phyloP scores from a whole-genome alignment of 305 asterid species.

The Fraxinus ornus region DNA sequence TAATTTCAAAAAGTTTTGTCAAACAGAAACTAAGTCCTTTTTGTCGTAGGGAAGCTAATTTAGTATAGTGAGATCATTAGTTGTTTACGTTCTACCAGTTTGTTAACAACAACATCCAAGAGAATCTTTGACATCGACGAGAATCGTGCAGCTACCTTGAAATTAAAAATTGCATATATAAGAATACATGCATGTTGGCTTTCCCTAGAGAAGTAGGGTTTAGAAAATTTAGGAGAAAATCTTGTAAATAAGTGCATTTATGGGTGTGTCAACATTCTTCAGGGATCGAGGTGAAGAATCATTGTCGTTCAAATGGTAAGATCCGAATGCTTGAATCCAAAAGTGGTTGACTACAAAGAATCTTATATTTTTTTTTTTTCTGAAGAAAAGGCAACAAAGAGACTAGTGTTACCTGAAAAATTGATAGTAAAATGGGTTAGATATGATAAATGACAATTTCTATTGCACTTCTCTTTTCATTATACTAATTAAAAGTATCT shows the following conservation, averaged over 20 bases:
- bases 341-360: slow-evolving; percentile 39
- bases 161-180: background rate
- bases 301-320: slow-evolving; percentile 33
- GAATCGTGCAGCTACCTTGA: background rate
- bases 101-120: background rate
- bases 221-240: background rate
- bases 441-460: background rate
- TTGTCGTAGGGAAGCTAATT: background rate
- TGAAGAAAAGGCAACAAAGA: background rate
- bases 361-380: background rate
- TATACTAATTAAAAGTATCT: too few relatives aligned
- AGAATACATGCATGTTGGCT: background rate
- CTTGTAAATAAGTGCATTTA: slow-evolving; percentile 20
- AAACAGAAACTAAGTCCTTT: background rate
- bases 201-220: background rate
- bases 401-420: background rate
- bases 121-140: background rate
- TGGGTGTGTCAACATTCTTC: slow-evolving; percentile 28
- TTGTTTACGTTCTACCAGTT: background rate
- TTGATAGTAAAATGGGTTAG: background rate
- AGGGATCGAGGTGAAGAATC: slow-evolving; percentile 36
- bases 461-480: background rate
- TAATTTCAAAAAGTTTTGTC: background rate
- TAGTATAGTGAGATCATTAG: too few relatives aligned
- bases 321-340: slow-evolving; percentile 49